Conservation (phyloP, 1,284 basidiomycete species). For the Naganishia sp. region DNA sequence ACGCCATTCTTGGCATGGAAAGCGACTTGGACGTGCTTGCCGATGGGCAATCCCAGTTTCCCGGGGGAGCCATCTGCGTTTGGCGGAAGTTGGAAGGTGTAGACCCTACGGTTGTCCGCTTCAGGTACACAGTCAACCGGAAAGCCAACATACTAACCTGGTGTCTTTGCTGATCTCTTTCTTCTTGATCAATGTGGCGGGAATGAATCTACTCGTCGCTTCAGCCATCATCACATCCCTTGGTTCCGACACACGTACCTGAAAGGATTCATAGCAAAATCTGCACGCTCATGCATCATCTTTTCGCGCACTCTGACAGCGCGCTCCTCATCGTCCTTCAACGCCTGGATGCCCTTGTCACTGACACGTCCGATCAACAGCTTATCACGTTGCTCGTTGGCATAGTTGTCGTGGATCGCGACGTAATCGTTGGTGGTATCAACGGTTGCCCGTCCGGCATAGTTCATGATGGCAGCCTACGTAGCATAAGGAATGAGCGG, state of each 20-base stretch:
- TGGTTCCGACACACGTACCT: neutral
- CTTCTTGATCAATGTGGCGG: constrained; percentile 32
- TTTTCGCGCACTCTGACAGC: constrained; percentile 29
- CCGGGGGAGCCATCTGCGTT: constrained; percentile 26
- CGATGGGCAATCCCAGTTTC: constrained; percentile 34
- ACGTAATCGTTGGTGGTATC: constrained; percentile 34
- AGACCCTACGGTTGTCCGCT: constrained; percentile 16
- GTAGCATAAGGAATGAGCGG: too few relatives aligned
- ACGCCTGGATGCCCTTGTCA: constrained; percentile 33
- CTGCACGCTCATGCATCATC: constrained; percentile 29
- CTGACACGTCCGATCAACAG: constrained; percentile 34
- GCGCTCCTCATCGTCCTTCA: constrained; percentile 33
- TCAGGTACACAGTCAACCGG: neutral
- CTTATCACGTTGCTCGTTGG: constrained; percentile 35
- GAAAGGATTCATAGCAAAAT: constrained; percentile 33
- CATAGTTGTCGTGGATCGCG: constrained; percentile 36
- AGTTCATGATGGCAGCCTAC: constrained; percentile 34
- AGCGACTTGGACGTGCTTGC: constrained; percentile 33
- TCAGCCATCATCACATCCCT: neutral
- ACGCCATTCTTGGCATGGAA: constrained; percentile 31
- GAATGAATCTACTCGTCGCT: constrained; percentile 1
- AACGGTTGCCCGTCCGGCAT: constrained; percentile 36
- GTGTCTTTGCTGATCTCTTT: constrained; percentile 36
- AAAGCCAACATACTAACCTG: constrained; percentile 12
- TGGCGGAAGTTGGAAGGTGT: constrained; percentile 35